Evolutionary conservation across 495 filamentous ascomycete species (phyloP), one percentile per base, ranked within the genome.

Genomic region (Acidiella bohemica): DNA sequence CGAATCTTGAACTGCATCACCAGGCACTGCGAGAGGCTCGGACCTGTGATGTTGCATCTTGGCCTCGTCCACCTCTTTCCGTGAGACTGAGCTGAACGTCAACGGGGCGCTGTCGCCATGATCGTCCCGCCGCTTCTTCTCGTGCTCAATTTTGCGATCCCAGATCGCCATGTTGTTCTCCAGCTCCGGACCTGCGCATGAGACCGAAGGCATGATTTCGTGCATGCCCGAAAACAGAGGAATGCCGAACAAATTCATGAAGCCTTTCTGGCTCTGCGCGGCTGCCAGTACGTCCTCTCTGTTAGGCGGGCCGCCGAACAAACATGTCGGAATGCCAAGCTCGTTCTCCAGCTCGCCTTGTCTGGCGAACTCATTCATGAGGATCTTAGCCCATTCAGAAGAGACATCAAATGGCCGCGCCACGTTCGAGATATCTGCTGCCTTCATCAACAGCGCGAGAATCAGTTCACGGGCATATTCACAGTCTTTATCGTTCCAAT

Each of bases 401-500:
- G 90, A 90, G 23, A 83, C 70, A 24, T 80, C 71, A 61, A 87
- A 85, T 42, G 76, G 77, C 41, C 63, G 53, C 68, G 86, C 84
- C 51, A 97, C 92, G 56, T 97, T 97, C 61, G 90, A 94, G 57
- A 97, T 96, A 57, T 97, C 90, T 20, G 90, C 90, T 57, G 90
- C 95, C 54, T 97, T 97, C 62, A 97, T 96, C 33, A 97, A 62
- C 32, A 97, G 61, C 18, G 84, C 83, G 58, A 90, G 95, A 3
- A 78, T 59, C 26, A 96, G 66, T 2, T 80, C 78, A 48, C 76
- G 79, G 49, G 84, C 73, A 42, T 87, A 76, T 20, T 78, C 74
- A 0, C 78, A 46, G 42, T 73, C 66, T 49, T 84, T 78, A 9
- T 68, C 69, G 42, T 77, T 77, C 84, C 83, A 93, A 23, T 70